Evolutionary conservation across 331 rosid species (phyloP), one percentile per base, ranked within the genome.

Genomic region (Rosa hybrid): DNA sequence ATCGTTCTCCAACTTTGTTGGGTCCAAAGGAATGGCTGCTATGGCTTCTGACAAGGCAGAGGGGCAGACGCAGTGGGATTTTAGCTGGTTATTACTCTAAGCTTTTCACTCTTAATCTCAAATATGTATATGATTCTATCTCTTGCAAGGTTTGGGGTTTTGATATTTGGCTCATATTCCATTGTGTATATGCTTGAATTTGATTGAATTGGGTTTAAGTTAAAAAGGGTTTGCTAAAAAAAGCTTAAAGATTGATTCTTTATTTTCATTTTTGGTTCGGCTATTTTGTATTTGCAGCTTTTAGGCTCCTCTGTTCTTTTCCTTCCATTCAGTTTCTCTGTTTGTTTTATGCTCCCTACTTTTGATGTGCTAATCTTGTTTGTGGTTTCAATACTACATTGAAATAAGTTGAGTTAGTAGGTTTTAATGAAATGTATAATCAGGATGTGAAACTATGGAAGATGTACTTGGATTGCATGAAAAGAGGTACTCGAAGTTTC

Each of bases 1-100:
- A 10, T 46, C 27, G 6, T 6, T 71, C 9, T 30, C 74, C 75
- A 13, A 34, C 60, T 12, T 8, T 23, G 49, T 38, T 23, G 48
- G 74, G 68, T 69, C 53, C 65, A 2, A 14, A 21, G 17, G 42
- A 71, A 84, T 89, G 87, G 83, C 87, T 81, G 78, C 89, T 18
- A 5, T 21, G 72, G 74, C 77, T 72, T 71, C 80, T 48, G 85
- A 23, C 46, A 53, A n/a, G 80, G 46, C 74, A 30, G 85, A 75
- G 34, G 82, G 39, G 18, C 84, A 78, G 74, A 45, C 80, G 34
- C 78, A 68, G 39, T 87, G 86, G 89, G 92, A 87, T 53, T 89
- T 89, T 72, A 81, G 81, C 86, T 89, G 92, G 92, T 30, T 30
- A 30, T 30, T 89, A 27, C 60, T 77, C 76, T 69, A 30, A 30